Conservation (phyloP, 768 basidiomycete genomes). For the Chalciporus pseudorubinellus region DNA sequence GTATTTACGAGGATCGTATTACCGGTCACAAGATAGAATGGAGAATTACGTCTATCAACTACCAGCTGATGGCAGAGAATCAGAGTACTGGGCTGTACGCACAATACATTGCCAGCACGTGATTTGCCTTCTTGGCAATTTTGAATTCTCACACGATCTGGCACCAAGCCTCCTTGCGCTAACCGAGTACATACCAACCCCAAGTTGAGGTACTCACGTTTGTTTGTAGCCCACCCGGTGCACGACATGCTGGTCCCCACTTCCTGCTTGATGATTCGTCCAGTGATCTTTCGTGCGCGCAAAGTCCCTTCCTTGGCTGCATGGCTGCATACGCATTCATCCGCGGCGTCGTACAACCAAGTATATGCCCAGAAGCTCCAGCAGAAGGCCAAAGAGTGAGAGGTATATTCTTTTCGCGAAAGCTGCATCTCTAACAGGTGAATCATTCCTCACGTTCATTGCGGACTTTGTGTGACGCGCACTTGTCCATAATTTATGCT, state of each 20-base stretch:
- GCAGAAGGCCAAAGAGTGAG: conserved; percentile 64
- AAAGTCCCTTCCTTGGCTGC: conserved; percentile 5
- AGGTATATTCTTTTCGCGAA: conserved; percentile 13
- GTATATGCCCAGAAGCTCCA: conserved; percentile 73
- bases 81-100: too few relatives aligned
- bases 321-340: conserved; percentile 14
- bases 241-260: not conserved
- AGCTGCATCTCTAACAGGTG: conserved; percentile 16
- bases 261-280: conserved; percentile 3
- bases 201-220: too few relatives aligned
- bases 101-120: too few relatives aligned
- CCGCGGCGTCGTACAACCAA: conserved; percentile 30
- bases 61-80: too few relatives aligned
- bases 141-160: too few relatives aligned
- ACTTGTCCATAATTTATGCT: not conserved
- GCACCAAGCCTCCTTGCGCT: too few relatives aligned
- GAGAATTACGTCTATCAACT: too few relatives aligned
- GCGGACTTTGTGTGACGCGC: conserved; percentile 3
- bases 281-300: not conserved
- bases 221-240: too few relatives aligned
- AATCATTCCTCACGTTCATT: conserved; percentile 13
- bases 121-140: too few relatives aligned
- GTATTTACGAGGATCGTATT: too few relatives aligned
- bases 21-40: too few relatives aligned
- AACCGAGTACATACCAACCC: too few relatives aligned